Conservation (phyloP, 2,329 filamentous ascomycete species). For the Epichloe typhina region DNA sequence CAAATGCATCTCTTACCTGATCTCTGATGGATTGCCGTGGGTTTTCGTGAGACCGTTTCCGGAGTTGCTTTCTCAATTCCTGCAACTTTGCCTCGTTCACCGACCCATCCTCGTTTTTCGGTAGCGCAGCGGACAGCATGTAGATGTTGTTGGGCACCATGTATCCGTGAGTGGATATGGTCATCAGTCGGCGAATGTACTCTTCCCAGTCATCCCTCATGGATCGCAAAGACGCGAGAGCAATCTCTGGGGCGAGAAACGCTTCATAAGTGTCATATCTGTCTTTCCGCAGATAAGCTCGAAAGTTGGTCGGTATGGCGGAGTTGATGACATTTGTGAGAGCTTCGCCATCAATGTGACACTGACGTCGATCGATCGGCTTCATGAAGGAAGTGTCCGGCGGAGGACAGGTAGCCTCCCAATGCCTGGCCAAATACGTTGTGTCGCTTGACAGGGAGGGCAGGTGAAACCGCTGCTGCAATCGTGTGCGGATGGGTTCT, state of each 20-base stretch:
- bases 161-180: conserved; percentile 2
- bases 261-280: conserved; percentile 1
- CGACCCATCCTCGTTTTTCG: neutral
- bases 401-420: conserved; percentile 31
- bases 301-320: neutral
- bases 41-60: conserved; percentile 7
- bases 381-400: conserved; percentile 28
- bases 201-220: conserved; percentile 1
- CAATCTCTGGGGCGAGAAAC: conserved; percentile 1
- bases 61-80: conserved; percentile 12
- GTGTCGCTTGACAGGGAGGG: conserved; percentile 27
- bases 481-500: conserved; percentile 36
- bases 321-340: neutral
- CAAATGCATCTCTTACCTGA: conserved; percentile 26
- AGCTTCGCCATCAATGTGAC: conserved; percentile 13
- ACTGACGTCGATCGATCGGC: conserved; percentile 21
- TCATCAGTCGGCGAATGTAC: conserved; percentile 4
- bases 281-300: neutral
- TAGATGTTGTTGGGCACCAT: conserved; percentile 4
- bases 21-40: conserved; percentile 13
- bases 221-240: neutral
- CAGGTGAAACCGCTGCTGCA: conserved; percentile 30
- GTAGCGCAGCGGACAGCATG: conserved; percentile 1
- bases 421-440: conserved; percentile 27
- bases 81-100: conserved; percentile 19